Conservation (phyloP, 345 rosid species). For the Euphorbia pulcherrima region DNA sequence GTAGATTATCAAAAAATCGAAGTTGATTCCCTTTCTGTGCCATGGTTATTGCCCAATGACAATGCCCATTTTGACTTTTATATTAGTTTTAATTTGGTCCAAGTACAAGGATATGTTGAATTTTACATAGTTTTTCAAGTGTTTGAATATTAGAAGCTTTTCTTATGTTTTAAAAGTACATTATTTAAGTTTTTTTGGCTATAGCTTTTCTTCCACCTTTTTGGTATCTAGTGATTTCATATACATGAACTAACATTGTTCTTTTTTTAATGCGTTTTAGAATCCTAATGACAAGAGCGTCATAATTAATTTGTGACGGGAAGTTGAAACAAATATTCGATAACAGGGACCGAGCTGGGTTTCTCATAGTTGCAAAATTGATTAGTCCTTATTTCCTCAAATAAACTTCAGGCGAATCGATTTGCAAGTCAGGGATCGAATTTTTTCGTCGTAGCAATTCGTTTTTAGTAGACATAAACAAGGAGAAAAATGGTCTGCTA, state of each 20-base stretch:
- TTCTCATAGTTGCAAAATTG: slow-evolving; percentile 83
- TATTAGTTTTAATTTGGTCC: background rate
- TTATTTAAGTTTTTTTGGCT: too few relatives aligned
- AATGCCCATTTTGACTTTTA: background rate
- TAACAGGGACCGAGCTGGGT: slow-evolving; percentile 73
- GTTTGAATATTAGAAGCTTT: background rate
- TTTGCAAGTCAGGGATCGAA: background rate
- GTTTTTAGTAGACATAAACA: slow-evolving; percentile 16
- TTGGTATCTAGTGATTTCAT: background rate
- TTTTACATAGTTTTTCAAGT: background rate
- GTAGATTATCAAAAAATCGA: background rate
- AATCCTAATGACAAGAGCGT: slow-evolving; percentile 79
- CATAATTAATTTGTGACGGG: slow-evolving; percentile 82
- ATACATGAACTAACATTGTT: slow-evolving; percentile 10
- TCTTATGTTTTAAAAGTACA: too few relatives aligned
- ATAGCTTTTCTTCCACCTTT: background rate
- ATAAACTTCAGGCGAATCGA: slow-evolving; percentile 15
- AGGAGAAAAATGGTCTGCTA: slow-evolving; percentile 11
- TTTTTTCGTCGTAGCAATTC: slow-evolving; percentile 11
- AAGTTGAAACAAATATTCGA: slow-evolving; percentile 90
- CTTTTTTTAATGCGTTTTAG: slow-evolving; percentile 29
- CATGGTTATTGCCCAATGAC: background rate
- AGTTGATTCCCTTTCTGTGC: background rate
- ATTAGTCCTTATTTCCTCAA: slow-evolving; percentile 83
- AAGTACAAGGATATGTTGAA: background rate